Evolutionary conservation across 1,139 yeast species (phyloP), one percentile per base, ranked within the genome.

Genomic region (Saccharomycopsis hybrid): DNA sequence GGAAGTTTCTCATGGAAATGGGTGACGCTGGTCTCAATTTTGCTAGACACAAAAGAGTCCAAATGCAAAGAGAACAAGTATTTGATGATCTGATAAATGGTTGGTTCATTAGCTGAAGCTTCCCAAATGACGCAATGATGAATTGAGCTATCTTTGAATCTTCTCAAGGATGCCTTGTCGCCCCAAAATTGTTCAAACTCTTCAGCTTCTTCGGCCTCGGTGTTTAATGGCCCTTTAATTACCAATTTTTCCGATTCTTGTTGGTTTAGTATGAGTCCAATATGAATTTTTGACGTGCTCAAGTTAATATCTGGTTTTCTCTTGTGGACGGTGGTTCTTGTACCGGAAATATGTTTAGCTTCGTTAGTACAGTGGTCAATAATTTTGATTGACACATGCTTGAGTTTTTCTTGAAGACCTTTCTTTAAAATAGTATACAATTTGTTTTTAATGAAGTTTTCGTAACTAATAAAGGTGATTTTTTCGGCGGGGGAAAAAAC

Each of bases 101-200:
- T 73, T 1, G 94, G 85, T 51, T 80, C 83, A 41, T 73, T 70
- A 31, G 76, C 68, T 2, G 73, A 65, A 5, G 75, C 70, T 27
- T 63, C 59, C 97, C 97, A 92, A 35, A 88, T 83, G 49, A 92
- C 95, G 65, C 96, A 85, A 65, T 92, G 94, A 56, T 80, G 82
- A 55, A 94, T 88, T 2, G 83, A 72, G 33, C 97, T 97, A 65
- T 90, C 96, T 62, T 82, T 84, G 68, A 90, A 94, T 63, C 95
- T 78, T 70, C 99, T 80, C 54, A 92, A 72, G 13, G 95, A 88
- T 0, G 95, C 82, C 58, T 78, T 82, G 11, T 76, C 63, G 2
- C 97, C 97, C 99, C 98, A 94, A 62, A 92, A 90, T 3, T 79
- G 71, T 58, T 87, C 78, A 69, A 94, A 92, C 50, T 75, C 73